Conservation (phyloP, 441 rosid species). For the Aleurites moluccanus region DNA sequence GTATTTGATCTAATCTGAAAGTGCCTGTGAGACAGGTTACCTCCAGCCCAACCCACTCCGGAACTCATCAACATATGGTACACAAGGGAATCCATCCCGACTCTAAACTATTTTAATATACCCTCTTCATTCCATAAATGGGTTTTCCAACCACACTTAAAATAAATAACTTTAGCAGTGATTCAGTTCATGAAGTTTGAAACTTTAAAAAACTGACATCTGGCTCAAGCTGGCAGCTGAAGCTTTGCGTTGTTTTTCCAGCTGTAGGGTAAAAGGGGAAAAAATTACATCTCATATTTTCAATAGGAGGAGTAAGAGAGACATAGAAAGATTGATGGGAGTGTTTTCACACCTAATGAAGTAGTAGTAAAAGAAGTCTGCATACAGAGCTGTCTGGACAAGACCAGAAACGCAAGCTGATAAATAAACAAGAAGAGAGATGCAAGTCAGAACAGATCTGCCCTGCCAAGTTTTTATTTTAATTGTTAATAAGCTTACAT, state of each 20-base stretch:
- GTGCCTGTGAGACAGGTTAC: neutral
- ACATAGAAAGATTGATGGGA: neutral
- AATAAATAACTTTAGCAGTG: neutral
- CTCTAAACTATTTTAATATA: conserved; percentile 11
- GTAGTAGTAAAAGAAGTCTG: conserved; percentile 93
- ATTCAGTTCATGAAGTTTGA: neutral
- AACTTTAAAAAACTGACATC: conserved; percentile 1
- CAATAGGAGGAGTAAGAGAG: neutral
- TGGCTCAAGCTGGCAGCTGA: conserved; percentile 80
- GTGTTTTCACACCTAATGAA: conserved; percentile 58
- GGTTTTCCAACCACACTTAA: neutral
- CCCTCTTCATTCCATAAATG: conserved; percentile 5
- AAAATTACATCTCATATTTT: neutral
- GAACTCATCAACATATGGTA: neutral
- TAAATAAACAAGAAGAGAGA: conserved; percentile 10
- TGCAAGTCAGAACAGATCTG: conserved; percentile 13
- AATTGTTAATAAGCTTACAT: conserved; percentile 41
- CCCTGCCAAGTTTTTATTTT: neutral
- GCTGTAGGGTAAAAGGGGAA: conserved; percentile 33
- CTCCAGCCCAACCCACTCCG: neutral
- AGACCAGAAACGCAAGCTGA: conserved; percentile 86
- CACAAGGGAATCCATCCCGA: neutral
- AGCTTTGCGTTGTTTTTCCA: conserved; percentile 95
- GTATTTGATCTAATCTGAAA: conserved; percentile 16
- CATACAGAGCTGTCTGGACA: conserved; percentile 83